Base-by-base conservation (phyloP, 1,284 basidiomycete species). In the Ganoderma multipileum region DNA sequence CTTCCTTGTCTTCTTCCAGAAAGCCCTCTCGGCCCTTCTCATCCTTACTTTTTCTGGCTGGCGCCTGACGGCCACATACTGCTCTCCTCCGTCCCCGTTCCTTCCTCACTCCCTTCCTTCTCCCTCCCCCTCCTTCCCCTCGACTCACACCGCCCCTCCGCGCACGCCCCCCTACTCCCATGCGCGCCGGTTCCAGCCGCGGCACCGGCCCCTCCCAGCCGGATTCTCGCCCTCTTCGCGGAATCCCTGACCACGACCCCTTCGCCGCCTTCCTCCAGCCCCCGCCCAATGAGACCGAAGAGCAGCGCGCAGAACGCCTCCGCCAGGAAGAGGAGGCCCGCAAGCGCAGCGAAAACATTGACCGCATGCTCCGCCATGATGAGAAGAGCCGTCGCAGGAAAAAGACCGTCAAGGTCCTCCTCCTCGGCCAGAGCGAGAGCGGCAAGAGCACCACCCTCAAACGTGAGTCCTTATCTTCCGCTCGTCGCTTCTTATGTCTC, bases 361-460 rank as follows among this genome's bases (percentile, higher is more conserved):
- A 95, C 80, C 89, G 91, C 74, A 88, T 91, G 87, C 82, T 95
- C 75, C 85, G 85, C 68, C 83, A 85, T 68, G 90, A 92, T 74
- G 83, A 84, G 67, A 85, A 83, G 67, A 87, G 88, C 72, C 82
- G 81, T 73, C 88, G 86, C 81, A 88, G 85, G 77, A 80, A 81
- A 64, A 88, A 86, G 73, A 87, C 89, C 74, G 86, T 94, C 78
- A 91, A 91, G 77, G 87, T 95, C 60, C 83, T 95, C 63, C 83
- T 95, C 65, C 87, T 95, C 41, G 93, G 93, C 68, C 92, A 94
- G 83, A 92, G 91, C 73, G 92, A 94, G 83, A 91, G 89, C 73
- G 91, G 91, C 47, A 94, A 94, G 83, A 92, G 89, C 76, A 94
- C 92, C 16, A 93, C 92, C 6, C 83, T 94, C 73, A 94, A 94